Conservation (phyloP, 129 eudicot species). For the Erigeron canadensis region DNA sequence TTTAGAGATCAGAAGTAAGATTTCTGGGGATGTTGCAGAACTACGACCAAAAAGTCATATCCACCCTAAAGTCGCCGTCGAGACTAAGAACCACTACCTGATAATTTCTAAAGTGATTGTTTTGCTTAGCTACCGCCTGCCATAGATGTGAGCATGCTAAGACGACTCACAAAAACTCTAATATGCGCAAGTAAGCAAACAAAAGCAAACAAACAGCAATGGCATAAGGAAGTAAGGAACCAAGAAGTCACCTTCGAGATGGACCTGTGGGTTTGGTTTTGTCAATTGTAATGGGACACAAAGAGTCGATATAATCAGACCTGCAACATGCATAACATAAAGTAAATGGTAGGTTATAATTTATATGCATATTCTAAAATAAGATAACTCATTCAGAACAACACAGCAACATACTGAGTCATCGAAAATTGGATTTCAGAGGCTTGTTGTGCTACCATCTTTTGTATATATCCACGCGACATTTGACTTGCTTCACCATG, state of each 20-base stretch:
- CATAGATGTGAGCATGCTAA: neutral
- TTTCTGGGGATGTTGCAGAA: neutral
- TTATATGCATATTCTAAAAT: neutral
- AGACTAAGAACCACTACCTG: neutral
- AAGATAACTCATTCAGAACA: constrained; percentile 1
- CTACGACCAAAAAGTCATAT: neutral
- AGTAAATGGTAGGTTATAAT: constrained; percentile 15
- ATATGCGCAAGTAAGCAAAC: neutral
- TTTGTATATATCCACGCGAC: constrained; percentile 45
- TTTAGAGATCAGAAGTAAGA: neutral
- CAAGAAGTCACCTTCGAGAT: constrained; percentile 50
- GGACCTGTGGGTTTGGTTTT: constrained; percentile 42
- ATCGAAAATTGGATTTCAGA: constrained; percentile 52
- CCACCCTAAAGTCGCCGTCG: neutral
- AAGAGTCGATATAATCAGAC: constrained; percentile 62
- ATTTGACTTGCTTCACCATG: constrained; percentile 50
- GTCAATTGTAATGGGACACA: constrained; percentile 68
- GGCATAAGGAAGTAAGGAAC: constrained; percentile 11
- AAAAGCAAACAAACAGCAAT: neutral
- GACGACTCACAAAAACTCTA: neutral
- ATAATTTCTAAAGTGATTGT: neutral
- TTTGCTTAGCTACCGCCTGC: neutral
- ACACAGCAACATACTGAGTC: constrained; percentile 55
- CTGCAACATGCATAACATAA: constrained; percentile 40
- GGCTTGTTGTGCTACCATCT: constrained; percentile 49